A percentile compares a stretch with the other conserved stretches of the same genome.
phyloP scores from a whole-genome alignment of 495 filamentous ascomycete species.

The Penicillium atrosanguineum region DNA sequence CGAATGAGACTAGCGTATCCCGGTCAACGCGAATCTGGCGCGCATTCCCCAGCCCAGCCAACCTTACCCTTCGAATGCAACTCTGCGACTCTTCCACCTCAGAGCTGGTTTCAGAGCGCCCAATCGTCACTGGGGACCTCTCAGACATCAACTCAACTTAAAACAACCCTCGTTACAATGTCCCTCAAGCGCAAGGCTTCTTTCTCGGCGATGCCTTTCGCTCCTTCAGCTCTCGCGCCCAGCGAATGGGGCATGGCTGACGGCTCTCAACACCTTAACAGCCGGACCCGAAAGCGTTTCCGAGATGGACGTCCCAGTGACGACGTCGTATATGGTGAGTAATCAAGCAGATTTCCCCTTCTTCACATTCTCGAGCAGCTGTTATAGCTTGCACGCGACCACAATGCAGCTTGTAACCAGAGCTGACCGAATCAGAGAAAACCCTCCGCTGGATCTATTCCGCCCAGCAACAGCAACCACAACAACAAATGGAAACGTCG shows the following conservation, averaged over 20 bases:
- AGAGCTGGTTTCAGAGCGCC: not conserved
- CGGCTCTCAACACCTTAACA: conserved; percentile 43
- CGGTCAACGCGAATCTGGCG: conserved; percentile 22
- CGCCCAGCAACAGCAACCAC: conserved; percentile 38
- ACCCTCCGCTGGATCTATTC: conserved; percentile 48
- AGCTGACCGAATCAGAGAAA: conserved; percentile 37
- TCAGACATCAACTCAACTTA: not conserved
- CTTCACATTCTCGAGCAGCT: not conserved
- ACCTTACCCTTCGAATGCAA: conserved; percentile 15
- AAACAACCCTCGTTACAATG: conserved; percentile 25
- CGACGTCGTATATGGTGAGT: conserved; percentile 45
- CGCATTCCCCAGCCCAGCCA: conserved; percentile 10
- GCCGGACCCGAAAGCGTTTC: conserved; percentile 53
- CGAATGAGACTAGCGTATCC: conserved; percentile 23
- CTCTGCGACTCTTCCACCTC: conserved; percentile 11
- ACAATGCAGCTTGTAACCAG: not conserved
- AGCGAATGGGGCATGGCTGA: conserved; percentile 26
- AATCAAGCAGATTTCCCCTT: not conserved
- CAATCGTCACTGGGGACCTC: conserved; percentile 2
- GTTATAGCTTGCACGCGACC: not conserved
- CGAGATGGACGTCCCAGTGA: conserved; percentile 49
- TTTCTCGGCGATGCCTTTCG: conserved; percentile 31
- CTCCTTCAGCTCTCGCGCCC: conserved; percentile 28
- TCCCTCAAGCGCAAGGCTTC: conserved; percentile 54
- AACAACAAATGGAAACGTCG: conserved; percentile 16